phyloP scores from a whole-genome alignment of 768 basidiomycete species.

The Serendipita sp. region DNA sequence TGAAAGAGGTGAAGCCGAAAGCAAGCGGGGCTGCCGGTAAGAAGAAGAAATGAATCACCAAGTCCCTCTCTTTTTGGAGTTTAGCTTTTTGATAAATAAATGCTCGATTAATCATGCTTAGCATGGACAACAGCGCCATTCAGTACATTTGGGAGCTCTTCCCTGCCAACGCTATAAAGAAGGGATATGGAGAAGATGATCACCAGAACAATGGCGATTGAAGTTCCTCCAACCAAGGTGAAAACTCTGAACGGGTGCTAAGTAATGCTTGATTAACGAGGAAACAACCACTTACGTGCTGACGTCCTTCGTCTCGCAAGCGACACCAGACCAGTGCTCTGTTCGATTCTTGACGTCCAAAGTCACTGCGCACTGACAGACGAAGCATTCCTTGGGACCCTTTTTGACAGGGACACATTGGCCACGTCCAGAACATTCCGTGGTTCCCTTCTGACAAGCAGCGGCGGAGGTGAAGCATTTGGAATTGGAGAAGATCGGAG shows the following conservation, averaged over 20 bases:
- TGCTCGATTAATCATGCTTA: conserved; percentile 1
- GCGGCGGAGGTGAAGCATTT: conserved; percentile 44
- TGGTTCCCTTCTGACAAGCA: conserved; percentile 46
- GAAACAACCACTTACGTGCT: conserved; percentile 44
- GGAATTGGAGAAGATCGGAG: conserved; percentile 40
- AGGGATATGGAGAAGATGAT: conserved; percentile 52
- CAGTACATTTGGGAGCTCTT: conserved; percentile 59
- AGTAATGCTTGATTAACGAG: background rate
- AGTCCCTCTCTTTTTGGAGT: too few relatives aligned
- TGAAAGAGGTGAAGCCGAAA: conserved; percentile 16
- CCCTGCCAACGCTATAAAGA: conserved; percentile 42
- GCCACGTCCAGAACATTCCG: conserved; percentile 53
- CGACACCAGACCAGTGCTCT: conserved; percentile 56
- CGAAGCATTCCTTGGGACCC: conserved; percentile 38
- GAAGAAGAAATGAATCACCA: conserved; percentile 6
- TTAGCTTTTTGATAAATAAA: background rate
- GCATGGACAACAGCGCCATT: conserved; percentile 23
- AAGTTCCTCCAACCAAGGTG: conserved; percentile 54
- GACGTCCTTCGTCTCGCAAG: conserved; percentile 64
- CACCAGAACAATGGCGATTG: conserved; percentile 45
- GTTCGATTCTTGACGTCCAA: conserved; percentile 39
- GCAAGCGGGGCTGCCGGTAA: conserved; percentile 6
- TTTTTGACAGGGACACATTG: conserved; percentile 44
- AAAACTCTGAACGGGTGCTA: conserved; percentile 39
- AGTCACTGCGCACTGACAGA: conserved; percentile 34